Conservation (phyloP, 2,329 filamentous ascomycete genomes). For the Diaporthe eres region DNA sequence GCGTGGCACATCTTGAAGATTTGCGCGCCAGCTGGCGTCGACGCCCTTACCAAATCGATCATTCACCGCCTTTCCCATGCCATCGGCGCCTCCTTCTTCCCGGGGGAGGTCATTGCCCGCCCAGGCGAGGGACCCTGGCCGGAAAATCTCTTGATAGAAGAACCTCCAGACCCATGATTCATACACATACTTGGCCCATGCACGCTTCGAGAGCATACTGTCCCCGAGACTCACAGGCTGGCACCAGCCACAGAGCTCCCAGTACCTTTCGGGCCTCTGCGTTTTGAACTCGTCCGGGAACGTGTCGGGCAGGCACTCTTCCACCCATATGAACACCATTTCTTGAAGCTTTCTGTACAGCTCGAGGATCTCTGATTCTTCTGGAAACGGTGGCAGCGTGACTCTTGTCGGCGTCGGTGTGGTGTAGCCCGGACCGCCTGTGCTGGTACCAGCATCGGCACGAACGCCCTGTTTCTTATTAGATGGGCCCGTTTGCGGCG, state of each 20-base stretch:
- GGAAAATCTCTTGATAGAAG: slow-evolving; percentile 11
- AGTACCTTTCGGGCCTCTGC: background rate
- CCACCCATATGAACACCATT: background rate
- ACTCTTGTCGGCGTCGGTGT: background rate
- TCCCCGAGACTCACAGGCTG: background rate
- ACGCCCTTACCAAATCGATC: background rate
- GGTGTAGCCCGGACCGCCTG: too few relatives aligned
- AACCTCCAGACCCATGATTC: slow-evolving; percentile 28
- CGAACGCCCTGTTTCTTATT: background rate
- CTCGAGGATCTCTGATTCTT: background rate
- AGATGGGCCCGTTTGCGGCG: background rate
- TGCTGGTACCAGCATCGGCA: background rate
- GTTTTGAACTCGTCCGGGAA: background rate
- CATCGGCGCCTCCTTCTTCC: background rate
- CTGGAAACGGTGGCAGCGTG: background rate
- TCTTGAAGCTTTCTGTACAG: background rate
- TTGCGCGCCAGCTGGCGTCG: too few relatives aligned
- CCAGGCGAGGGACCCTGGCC: background rate
- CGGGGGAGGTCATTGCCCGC: background rate
- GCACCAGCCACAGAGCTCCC: slow-evolving; percentile 25
- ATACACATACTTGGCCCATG: slow-evolving; percentile 21
- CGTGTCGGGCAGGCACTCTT: background rate
- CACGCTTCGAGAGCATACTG: background rate
- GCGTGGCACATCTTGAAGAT: background rate
- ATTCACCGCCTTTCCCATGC: background rate